Evolutionary conservation across 805 yeast genomes (phyloP), one percentile per base, ranked within the genome.

Genomic region (Teunomyces funiuensis): DNA sequence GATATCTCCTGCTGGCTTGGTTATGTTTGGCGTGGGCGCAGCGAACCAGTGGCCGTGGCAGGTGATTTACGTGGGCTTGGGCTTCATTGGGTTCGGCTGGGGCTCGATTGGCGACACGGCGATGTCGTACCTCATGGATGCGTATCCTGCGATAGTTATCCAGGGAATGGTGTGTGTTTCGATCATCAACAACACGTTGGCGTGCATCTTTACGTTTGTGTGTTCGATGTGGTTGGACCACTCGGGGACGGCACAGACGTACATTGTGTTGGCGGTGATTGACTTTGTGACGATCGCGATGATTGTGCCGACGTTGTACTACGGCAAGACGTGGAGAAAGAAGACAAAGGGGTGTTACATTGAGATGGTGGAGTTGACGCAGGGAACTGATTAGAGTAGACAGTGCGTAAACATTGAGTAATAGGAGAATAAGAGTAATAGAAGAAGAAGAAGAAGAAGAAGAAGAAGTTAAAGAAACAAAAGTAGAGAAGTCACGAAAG

Each of bases 111-210:
- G 72, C 33, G 71, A 65, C 48, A 62, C 63, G 10, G 59, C 70
- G 26, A 59, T 66, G 65, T 58, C 65, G 4, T 66, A 66, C 43
- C 48, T 65, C 36, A 65, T 66, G 70, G 71, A 65, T 41, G 60
- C 69, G 6, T 66, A 66, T 46, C 72, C 72, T 2, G 69, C 63
- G 22, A 61, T 65, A 60, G 70, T 65, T 39, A 61, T 65, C 27
- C 69, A 65, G 45, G 63, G 65, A 54, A 65, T 66, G 70, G 63
- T 61, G 31, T 67, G 70, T 9, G 69, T 66, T 2, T 55, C 69
- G 5, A 60, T 66, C 36, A 61, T 66, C 45, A 66, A 64, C 53
- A 66, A 66, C 46, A 57, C 60, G 50, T 55, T 64, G 31, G 69
- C 69, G 6, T 64, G 69, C 48, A 50, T 63, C 13, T 66, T 66